A percentile compares a stretch with the other conserved stretches of the same genome.
These are phyloP conservation scores for Crucibulum laeve DNA, from an alignment of 768 basidiomycete species.

Conservation along the genomic window DNA sequence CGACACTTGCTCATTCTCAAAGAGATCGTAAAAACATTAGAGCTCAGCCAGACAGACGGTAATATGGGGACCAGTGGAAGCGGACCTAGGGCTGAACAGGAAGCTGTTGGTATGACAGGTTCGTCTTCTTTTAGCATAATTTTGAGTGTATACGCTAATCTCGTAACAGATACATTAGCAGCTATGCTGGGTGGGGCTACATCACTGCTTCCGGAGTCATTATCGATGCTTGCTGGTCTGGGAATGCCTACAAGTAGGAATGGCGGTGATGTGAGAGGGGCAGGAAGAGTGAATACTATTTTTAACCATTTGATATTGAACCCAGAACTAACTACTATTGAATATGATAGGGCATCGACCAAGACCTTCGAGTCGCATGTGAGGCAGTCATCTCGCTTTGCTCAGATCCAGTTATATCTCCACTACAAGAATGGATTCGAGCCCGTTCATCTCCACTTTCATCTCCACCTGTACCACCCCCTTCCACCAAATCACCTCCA, in stretches of 20 bases:
- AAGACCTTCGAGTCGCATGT: conserved; percentile 79
- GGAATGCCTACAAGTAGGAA: conserved; percentile 48
- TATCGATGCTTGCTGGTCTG: conserved; percentile 64
- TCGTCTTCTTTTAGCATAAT: conserved; percentile 2
- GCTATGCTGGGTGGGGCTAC: conserved; percentile 60
- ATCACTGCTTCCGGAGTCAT: conserved; percentile 59
- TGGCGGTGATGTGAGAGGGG: conserved; percentile 62
- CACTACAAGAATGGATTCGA: conserved; percentile 61
- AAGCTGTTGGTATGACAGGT: conserved; percentile 55
- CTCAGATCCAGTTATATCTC: conserved; percentile 49
- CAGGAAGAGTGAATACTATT: conserved; percentile 55
- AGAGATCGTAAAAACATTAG: conserved; percentile 79
- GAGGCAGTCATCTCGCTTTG: conserved; percentile 75
- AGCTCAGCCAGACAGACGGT: conserved; percentile 34
- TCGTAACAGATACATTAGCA: conserved; percentile 45
- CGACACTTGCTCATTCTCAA: conserved; percentile 89
- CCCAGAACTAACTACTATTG: neutral
- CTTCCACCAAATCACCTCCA: conserved; percentile 9
- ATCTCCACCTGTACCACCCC: conserved; percentile 2
- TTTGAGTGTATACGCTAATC: neutral
- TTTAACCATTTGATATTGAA: neutral
- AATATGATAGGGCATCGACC: conserved; percentile 70
- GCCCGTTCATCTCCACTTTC: conserved; percentile 20
- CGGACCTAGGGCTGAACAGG: conserved; percentile 1
- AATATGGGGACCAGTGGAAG: conserved; percentile 1